Conservation (phyloP, 2,329 filamentous ascomycete genomes). For the Lecanicillium sp. region DNA sequence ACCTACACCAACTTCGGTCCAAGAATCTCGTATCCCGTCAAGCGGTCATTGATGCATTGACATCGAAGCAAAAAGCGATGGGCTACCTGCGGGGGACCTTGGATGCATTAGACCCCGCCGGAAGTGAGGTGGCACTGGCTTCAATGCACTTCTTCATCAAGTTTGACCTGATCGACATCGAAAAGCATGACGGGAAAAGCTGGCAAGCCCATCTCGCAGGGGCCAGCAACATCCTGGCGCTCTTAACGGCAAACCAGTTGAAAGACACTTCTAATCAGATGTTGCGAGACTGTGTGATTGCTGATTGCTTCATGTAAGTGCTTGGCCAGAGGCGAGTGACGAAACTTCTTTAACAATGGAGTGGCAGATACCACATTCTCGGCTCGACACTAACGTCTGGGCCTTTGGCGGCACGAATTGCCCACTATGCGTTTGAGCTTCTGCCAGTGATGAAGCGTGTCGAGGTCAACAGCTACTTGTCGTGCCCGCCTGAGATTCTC, state of each 20-base stretch:
- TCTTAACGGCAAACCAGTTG: slow-evolving; percentile 22
- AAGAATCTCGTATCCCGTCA: slow-evolving; percentile 28
- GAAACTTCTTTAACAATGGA: not conserved
- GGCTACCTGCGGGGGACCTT: slow-evolving; percentile 31
- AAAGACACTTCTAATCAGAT: slow-evolving; percentile 22
- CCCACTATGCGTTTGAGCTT: slow-evolving; percentile 29
- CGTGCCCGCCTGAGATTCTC: slow-evolving; percentile 33
- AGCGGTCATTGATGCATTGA: slow-evolving; percentile 37
- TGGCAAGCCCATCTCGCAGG: slow-evolving; percentile 40
- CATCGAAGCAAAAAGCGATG: slow-evolving; percentile 38
- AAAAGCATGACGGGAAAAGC: slow-evolving; percentile 28
- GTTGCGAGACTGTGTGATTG: slow-evolving; percentile 36
- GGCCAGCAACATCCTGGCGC: slow-evolving; percentile 31
- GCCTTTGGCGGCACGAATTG: slow-evolving; percentile 28
- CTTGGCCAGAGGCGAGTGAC: not conserved
- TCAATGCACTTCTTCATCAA: slow-evolving; percentile 44
- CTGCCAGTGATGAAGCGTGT: slow-evolving; percentile 31
- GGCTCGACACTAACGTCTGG: slow-evolving; percentile 28
- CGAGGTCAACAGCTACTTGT: slow-evolving; percentile 33
- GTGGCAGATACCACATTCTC: slow-evolving; percentile 30
- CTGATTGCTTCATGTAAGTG: slow-evolving; percentile 38
- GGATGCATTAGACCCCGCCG: slow-evolving; percentile 27
- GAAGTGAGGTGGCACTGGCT: slow-evolving; percentile 38
- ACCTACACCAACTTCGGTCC: slow-evolving; percentile 27
- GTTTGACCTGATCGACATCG: slow-evolving; percentile 41